Conservation (phyloP, 345 rosid genomes). For the Hibiscus trionum region DNA sequence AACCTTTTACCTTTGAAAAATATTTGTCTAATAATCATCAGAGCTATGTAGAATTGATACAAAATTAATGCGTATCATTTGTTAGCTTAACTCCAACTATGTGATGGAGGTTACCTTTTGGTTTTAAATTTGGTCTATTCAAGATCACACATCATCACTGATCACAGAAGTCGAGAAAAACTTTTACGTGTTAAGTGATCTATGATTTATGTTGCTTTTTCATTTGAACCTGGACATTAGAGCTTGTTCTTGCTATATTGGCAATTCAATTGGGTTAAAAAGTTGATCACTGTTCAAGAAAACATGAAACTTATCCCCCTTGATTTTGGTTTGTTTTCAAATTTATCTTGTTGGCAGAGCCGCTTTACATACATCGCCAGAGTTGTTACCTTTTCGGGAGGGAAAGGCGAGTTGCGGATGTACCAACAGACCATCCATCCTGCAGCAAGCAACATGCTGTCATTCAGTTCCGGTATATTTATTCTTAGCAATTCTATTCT, state of each 20-base stretch:
- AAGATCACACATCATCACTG: too few species aligned
- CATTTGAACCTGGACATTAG: neutral
- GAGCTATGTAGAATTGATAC: neutral
- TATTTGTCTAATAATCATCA: neutral
- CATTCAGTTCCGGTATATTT: slow-evolving; percentile 66
- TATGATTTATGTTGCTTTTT: neutral
- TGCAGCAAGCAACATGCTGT: slow-evolving; percentile 99
- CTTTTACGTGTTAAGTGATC: neutral
- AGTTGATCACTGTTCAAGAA: neutral
- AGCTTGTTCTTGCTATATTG: neutral
- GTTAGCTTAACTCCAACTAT: neutral
- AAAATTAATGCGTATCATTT: neutral
- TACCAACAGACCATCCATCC: slow-evolving; percentile 98
- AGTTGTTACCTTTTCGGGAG: slow-evolving; percentile 94
- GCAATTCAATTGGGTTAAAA: neutral
- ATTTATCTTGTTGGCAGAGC: slow-evolving; percentile 45
- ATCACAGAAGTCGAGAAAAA: neutral
- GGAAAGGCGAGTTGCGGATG: slow-evolving; percentile 86
- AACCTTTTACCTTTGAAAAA: neutral
- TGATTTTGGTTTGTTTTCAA: slow-evolving; percentile 1
- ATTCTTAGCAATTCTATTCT: slow-evolving; percentile 8
- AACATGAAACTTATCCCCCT: neutral
- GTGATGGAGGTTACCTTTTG: neutral
- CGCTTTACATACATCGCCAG: slow-evolving; percentile 90
- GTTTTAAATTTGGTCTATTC: neutral